These are phyloP conservation scores for Emergomyces orientalis DNA, from an alignment of 2,329 filamentous ascomycete genomes.

Conservation along the genomic window DNA sequence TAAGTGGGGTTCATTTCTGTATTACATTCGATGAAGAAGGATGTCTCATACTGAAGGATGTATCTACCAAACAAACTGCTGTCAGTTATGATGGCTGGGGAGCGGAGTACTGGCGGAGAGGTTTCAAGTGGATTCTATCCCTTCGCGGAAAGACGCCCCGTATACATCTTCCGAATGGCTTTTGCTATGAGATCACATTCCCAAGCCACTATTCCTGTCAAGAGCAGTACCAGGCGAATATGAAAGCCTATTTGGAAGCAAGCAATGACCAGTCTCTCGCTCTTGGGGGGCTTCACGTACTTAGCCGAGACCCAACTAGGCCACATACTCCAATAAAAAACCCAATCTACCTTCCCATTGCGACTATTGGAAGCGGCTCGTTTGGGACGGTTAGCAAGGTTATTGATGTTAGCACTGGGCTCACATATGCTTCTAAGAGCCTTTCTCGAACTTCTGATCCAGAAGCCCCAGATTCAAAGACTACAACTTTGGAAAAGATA, in stretches of 20 bases:
- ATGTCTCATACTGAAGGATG: slow-evolving; percentile 10
- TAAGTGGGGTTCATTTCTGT: slow-evolving; percentile 8
- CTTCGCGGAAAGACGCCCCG: background rate
- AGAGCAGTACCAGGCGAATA: slow-evolving; percentile 10
- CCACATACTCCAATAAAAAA: background rate
- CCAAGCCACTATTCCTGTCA: slow-evolving; percentile 6
- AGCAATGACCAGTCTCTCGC: background rate
- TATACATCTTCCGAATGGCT: slow-evolving; percentile 8
- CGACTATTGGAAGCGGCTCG: slow-evolving; percentile 6
- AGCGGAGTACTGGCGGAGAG: slow-evolving; percentile 5
- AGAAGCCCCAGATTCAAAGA: background rate
- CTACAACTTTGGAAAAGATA: background rate
- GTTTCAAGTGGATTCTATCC: slow-evolving; percentile 14
- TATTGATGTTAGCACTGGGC: slow-evolving; percentile 11
- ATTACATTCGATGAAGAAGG: slow-evolving; percentile 12
- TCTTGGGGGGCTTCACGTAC: background rate
- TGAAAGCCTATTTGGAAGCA: slow-evolving; percentile 1
- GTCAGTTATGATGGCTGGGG: slow-evolving; percentile 13
- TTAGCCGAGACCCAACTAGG: slow-evolving; percentile 7
- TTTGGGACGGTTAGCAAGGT: slow-evolving; percentile 12
- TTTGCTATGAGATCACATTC: background rate
- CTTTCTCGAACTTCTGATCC: background rate
- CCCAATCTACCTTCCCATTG: slow-evolving; percentile 12
- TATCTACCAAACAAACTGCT: slow-evolving; percentile 8
- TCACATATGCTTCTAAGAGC: slow-evolving; percentile 13